A percentile compares a stretch with the other conserved stretches of the same genome.
Conservation (phyloP, 2,329 filamentous ascomycete species). For the Whalleya microplaca region DNA sequence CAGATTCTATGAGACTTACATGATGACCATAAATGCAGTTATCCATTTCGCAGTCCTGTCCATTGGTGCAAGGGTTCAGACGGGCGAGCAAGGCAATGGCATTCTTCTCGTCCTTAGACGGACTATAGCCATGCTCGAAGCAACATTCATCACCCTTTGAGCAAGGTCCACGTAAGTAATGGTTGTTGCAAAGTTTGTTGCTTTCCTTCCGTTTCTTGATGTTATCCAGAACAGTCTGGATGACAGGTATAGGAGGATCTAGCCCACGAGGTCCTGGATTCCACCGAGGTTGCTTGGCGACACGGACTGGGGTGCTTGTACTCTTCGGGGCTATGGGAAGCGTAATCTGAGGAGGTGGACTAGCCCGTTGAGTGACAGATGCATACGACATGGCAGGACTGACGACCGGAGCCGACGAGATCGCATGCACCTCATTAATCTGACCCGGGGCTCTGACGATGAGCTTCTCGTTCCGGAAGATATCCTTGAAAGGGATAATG, state of each 20-base stretch:
- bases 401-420: slow-evolving; percentile 31
- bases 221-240: slow-evolving; percentile 50
- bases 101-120: slow-evolving; percentile 56
- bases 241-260: slow-evolving; percentile 55
- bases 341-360: slow-evolving; percentile 48
- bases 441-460: slow-evolving; percentile 39
- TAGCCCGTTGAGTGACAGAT: slow-evolving; percentile 45
- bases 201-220: slow-evolving; percentile 59
- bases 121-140: slow-evolving; percentile 61
- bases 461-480: slow-evolving; percentile 61
- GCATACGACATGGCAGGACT: slow-evolving; percentile 43
- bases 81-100: slow-evolving; percentile 61
- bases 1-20: slow-evolving; percentile 43
- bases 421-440: slow-evolving; percentile 24
- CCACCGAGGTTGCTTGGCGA: slow-evolving; percentile 47
- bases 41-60: slow-evolving; percentile 60
- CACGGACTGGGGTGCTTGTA: slow-evolving; percentile 26
- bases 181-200: slow-evolving; percentile 65
- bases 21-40: slow-evolving; percentile 68
- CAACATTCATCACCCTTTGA: slow-evolving; percentile 56
- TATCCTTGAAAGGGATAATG: slow-evolving; percentile 49
- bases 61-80: slow-evolving; percentile 59
- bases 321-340: slow-evolving; percentile 45
- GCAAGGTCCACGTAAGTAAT: slow-evolving; percentile 62
- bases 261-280: slow-evolving; percentile 58